Percentiles rank a stretch among this genome's conserved stretches.
These are phyloP conservation scores for Stramenopiles sp. DNA, from an alignment of 352 stramenopile species.

Conservation along the genomic window DNA sequence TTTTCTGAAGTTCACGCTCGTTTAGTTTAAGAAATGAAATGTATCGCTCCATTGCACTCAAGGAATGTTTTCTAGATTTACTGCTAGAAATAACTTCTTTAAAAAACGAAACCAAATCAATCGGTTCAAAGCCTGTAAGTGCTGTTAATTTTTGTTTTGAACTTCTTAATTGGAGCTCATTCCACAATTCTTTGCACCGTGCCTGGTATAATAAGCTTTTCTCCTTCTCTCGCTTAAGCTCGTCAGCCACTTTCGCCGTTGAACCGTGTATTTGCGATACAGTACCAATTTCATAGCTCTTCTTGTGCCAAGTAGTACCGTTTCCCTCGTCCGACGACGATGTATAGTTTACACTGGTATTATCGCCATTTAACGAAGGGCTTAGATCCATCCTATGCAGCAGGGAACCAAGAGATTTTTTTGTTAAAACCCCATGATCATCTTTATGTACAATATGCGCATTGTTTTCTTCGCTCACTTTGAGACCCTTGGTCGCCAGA, in stretches of 20 bases:
- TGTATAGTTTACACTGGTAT: neutral
- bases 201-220: neutral
- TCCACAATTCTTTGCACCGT: neutral
- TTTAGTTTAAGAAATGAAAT: conserved; percentile 1
- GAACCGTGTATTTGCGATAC: too few species aligned
- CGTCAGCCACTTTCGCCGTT: neutral
- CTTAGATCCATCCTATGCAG: neutral
- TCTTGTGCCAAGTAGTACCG: neutral
- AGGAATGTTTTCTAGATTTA: neutral
- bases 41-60: neutral
- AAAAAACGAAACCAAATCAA: neutral
- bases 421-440: neutral
- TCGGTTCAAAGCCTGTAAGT: neutral
- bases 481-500: neutral
- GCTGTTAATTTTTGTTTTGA: neutral
- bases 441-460: neutral
- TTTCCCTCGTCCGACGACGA: neutral
- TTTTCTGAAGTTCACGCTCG: neutral
- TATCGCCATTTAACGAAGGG: neutral
- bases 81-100: neutral
- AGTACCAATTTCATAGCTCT: too few species aligned
- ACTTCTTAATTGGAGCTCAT: neutral
- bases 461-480: neutral
- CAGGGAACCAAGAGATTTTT: neutral
- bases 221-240: neutral